Evolutionary conservation across 2,329 filamentous ascomycete species (phyloP), one percentile per base, ranked within the genome.

Genomic region (Didymella pomorum): DNA sequence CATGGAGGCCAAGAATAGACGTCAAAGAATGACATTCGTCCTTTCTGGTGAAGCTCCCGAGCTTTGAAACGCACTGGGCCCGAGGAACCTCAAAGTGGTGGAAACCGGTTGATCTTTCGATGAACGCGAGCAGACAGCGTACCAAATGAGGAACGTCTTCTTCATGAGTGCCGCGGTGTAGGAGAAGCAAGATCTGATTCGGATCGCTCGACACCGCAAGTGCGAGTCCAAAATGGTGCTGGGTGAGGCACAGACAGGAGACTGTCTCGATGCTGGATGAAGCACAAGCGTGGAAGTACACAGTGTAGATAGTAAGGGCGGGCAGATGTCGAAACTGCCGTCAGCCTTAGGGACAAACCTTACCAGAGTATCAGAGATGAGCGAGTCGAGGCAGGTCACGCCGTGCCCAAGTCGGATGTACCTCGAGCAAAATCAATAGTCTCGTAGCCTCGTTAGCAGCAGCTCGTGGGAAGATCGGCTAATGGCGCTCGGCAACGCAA

Each of bases 241-340:
- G 52, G 47, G 16, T 45, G 51, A 48, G 52, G 56, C 52, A 60
- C 46, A 47, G 56, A 55, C 56, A 55, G 39, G 51, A 52, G 51
- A 42, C 45, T 51, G 46, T 29, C 26, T 26, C 31, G 41, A 18
- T 54, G 45, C 31, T 54, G 51, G 39, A n/a, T 55, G 45, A 59
- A 35, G 51, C 44, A 50, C 35, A 54, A 59, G 47, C 51, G 42
- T 48, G 21, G 56, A 51, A 21, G 56, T 37, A 52, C 28, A 46
- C 20, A 37, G 35, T 47, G 51, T 37, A 47, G 26, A 39, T 59
- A 37, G 56, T 28, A 42, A 54, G 56, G 51, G 56, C 56, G 56
- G 52, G 6, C 41, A 59, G 56, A 37, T 51, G 47, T 52, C 51
- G 51, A 59, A 59, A 54, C 56, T 54, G 51, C 51, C 51, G 56